phyloP scores from a whole-genome alignment of 305 asterid genomes.

The Fraxinus sp. region DNA sequence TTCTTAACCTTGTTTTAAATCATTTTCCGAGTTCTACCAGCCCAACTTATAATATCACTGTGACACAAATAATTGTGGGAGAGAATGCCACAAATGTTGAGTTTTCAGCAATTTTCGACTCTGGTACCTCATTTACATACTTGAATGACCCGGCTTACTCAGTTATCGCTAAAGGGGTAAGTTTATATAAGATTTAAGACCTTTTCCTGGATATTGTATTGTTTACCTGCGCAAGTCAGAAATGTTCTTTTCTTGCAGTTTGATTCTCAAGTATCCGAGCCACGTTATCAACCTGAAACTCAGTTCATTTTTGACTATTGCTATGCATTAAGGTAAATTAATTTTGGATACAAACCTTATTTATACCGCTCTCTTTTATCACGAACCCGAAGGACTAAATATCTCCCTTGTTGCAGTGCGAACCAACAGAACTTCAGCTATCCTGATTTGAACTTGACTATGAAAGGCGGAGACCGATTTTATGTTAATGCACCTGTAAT shows the following conservation, averaged over 20 bases:
- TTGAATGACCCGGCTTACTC: slow-evolving; percentile 79
- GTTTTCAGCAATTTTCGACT: slow-evolving; percentile 54
- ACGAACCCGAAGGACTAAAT: neutral
- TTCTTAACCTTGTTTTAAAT: neutral
- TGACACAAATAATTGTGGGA: slow-evolving; percentile 65
- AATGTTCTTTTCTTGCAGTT: slow-evolving; percentile 48
- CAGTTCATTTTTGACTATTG: slow-evolving; percentile 65
- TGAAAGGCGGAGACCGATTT: slow-evolving; percentile 62
- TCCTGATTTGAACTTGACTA: slow-evolving; percentile 68
- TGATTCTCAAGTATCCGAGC: slow-evolving; percentile 48
- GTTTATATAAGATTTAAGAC: slow-evolving; percentile 18
- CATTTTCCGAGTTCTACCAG: slow-evolving; percentile 38
- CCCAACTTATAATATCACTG: slow-evolving; percentile 63
- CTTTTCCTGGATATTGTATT: neutral
- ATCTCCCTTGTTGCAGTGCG: slow-evolving; percentile 44
- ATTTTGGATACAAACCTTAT: slow-evolving; percentile 4
- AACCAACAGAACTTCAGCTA: slow-evolving; percentile 38
- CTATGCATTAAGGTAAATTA: slow-evolving; percentile 57
- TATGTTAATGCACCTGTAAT: slow-evolving; percentile 31
- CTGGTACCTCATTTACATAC: slow-evolving; percentile 90
- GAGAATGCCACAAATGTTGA: slow-evolving; percentile 28
- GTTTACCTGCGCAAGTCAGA: slow-evolving; percentile 1
- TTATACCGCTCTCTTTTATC: neutral
- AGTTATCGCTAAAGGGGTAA: slow-evolving; percentile 54
- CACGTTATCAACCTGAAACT: slow-evolving; percentile 43